Conservation (phyloP, 2,329 filamentous ascomycete species). For the Acrocalymma vagum region DNA sequence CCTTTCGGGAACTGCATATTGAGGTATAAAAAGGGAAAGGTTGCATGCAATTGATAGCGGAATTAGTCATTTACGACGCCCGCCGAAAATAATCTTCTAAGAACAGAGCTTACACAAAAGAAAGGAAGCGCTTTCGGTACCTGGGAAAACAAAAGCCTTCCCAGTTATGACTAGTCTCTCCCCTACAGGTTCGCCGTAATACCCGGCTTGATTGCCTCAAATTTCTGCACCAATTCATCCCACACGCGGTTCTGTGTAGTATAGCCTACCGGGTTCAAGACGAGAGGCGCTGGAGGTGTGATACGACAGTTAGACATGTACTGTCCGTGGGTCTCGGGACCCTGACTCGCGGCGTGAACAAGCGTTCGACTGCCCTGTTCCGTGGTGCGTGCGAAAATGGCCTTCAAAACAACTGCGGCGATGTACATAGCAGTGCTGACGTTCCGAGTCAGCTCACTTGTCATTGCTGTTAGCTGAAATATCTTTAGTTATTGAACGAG, state of each 20-base stretch:
- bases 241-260: slow-evolving; percentile 48
- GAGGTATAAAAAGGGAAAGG: too few relatives aligned
- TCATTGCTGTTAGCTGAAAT: too few relatives aligned
- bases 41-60: too few relatives aligned
- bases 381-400: slow-evolving; percentile 40
- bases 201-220: slow-evolving; percentile 48
- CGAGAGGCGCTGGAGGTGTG: slow-evolving; percentile 36
- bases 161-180: too few relatives aligned
- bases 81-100: too few relatives aligned
- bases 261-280: slow-evolving; percentile 47
- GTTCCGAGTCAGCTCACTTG: slow-evolving; percentile 12
- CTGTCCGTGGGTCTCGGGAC: slow-evolving; percentile 49
- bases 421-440: slow-evolving; percentile 9
- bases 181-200: too few relatives aligned
- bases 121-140: too few relatives aligned
- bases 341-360: slow-evolving; percentile 44
- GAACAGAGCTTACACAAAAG: too few relatives aligned
- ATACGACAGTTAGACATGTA: slow-evolving; percentile 49
- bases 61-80: too few relatives aligned
- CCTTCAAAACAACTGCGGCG: slow-evolving; percentile 12
- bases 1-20: too few relatives aligned
- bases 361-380: slow-evolving; percentile 51
- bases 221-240: slow-evolving; percentile 48
- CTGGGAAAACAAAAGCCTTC: too few relatives aligned
- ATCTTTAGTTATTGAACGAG: not conserved